Evolutionary conservation across 805 yeast genomes (phyloP), one percentile per base, ranked within the genome.

Genomic region (Candida lessepsii): DNA sequence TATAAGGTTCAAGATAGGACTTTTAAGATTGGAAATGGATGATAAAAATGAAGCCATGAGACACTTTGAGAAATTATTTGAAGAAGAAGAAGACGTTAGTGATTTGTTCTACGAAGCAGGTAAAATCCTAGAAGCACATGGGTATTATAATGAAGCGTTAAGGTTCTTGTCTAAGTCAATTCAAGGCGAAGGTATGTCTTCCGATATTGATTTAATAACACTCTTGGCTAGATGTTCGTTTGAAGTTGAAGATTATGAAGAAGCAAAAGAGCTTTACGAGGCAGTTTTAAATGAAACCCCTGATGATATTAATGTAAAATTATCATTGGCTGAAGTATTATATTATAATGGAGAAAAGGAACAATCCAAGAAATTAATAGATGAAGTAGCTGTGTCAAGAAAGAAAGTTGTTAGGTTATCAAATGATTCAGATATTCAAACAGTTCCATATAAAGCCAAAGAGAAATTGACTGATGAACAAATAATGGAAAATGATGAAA

Each of bases 41-140:
- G 71, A 82, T 31, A 66, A 71, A 19, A 75, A 73, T 1, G 96
- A 90, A 50, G 96, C 96, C 0, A 54, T 81, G 42, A 61, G 60
- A 7, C 97, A 91, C 57, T 83, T 86, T 50, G 66, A 65, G 27
- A 75, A 74, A 45, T 63, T 90, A 9, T 59, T 79, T 31, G 73
- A 73, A 27, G 80, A 77, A 30, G 77, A 75, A 23, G 73, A 80
- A 16, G 86, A 79, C 11, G 78, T 84, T 23, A 68, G 80, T 2
- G 98, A 93, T 64, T 68, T 91, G 39, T 84, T 73, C 51, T 68
- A 71, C 47, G 86, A 83, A 25, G 91, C 91, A 2, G 99, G 95
- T 0, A 70, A 75, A 27, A 81, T 81, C 5, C 63, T 89, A 15
- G 86, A 84, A 42, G 78, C 76, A 14, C 76, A 79, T 30, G 89